Percentiles rank a stretch among this genome's conserved stretches.
Conservation (phyloP, 2,329 filamentous ascomycete genomes). For the Cordyceps farinosa region DNA sequence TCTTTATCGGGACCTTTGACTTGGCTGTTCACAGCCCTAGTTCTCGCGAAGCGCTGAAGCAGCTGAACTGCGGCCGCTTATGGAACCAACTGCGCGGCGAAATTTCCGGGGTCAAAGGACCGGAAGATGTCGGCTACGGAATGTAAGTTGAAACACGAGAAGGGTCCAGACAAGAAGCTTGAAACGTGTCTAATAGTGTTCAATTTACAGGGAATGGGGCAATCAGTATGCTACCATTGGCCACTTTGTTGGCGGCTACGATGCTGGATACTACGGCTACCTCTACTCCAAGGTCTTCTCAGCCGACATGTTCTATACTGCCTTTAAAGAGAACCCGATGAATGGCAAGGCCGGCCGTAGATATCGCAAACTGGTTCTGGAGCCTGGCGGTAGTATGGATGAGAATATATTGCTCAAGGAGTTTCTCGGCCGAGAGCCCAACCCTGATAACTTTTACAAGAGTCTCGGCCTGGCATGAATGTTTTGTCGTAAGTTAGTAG, state of each 20-base stretch:
- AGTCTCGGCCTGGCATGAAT: too few species aligned
- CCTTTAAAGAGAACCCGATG: conserved; percentile 78
- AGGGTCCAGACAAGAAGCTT: not conserved
- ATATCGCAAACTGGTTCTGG: conserved; percentile 74
- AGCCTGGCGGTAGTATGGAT: conserved; percentile 72
- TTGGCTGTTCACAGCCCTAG: conserved; percentile 60
- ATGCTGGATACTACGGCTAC: conserved; percentile 79
- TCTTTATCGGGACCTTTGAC: conserved; percentile 36
- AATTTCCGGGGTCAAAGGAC: conserved; percentile 64
- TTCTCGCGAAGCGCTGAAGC: conserved; percentile 66
- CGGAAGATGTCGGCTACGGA: conserved; percentile 59
- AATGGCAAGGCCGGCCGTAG: conserved; percentile 67
- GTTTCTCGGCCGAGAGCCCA: conserved; percentile 73
- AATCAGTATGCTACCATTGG: conserved; percentile 77
- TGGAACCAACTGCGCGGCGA: too few species aligned
- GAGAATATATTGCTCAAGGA: conserved; percentile 77
- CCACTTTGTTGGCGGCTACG: conserved; percentile 79
- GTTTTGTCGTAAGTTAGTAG: too few species aligned
- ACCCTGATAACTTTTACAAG: conserved; percentile 73
- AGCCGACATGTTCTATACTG: conserved; percentile 78
- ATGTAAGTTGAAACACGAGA: conserved; percentile 45
- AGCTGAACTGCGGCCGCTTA: conserved; percentile 56
- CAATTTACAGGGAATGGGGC: conserved; percentile 57
- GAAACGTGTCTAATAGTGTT: conserved; percentile 27
- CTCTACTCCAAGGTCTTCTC: conserved; percentile 75